Base-by-base conservation (phyloP, 805 yeast species). In the Metschnikowia amazonensis region DNA sequence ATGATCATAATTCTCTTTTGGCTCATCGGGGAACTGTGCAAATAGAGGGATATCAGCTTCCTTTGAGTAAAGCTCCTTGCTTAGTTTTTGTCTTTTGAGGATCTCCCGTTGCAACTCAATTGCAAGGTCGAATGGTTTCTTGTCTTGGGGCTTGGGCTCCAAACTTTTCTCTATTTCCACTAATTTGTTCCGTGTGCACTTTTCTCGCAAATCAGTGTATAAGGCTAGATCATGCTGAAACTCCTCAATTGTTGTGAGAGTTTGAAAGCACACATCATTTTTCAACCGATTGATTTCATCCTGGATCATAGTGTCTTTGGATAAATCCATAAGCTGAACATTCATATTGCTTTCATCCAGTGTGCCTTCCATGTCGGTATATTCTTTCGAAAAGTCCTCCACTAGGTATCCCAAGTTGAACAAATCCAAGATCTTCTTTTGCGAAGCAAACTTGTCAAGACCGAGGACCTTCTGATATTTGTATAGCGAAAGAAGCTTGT, bases 241-340 rank as follows among this genome's bases (percentile, higher is more conserved):
- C 28, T 67, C 70, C 18, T 70, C 66, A 45, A 58, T 56, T 42
- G 62, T 56, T 36, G 63, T 64, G 28, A 69, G 53, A 14, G 55
- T 54, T 51, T 69, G 74, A 43, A 60, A 71, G 5, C 64, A 57
- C 43, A 70, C 57, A 48, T 71, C 75, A 42, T 70, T 70, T n/a
- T 63, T 47, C 35, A 71, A 56, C 23, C 75, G 53, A 45, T 59
- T 57, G 18, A 71, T 67, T 47, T 71, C 76, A 16, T 67, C 75
- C 49, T 71, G 75, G 17, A 71, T 60, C 9, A 70, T 56, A 40
- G 57, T 50, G 48, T 68, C 73, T 37, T 62, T 49, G 25, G 60
- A 53, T 13, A 54, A 39, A 49, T 67, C 72, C 20, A 51, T 24
- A 4, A 53, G 40, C 29, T 42, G 32, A 20, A 45, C n/a, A 4